A percentile compares a stretch with the other conserved stretches of the same genome.
Conservation (phyloP, 306 rosid species). For the Castanopsis chinensis region DNA sequence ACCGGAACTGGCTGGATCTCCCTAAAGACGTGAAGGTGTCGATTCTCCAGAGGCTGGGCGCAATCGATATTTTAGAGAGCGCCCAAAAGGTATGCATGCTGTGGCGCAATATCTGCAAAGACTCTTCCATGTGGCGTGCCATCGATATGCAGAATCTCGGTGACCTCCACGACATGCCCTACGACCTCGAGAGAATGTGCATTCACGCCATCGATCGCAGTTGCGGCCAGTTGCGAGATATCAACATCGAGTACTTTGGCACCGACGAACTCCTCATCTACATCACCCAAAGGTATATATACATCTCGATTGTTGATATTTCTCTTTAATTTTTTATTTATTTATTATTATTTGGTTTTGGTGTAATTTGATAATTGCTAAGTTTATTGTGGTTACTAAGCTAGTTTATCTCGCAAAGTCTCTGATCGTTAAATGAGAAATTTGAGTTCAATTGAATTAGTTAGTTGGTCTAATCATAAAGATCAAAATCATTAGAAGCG, state of each 20-base stretch:
- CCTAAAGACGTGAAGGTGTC: slow-evolving; percentile 41
- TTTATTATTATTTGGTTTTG: no score
- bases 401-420: no score
- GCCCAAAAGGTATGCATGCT: slow-evolving; percentile 46
- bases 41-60: slow-evolving; percentile 44
- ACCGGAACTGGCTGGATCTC: slow-evolving; percentile 51
- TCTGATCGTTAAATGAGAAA: no score
- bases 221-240: slow-evolving; percentile 37
- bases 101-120: slow-evolving; percentile 57
- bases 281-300: slow-evolving; percentile 36
- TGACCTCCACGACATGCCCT: neutral
- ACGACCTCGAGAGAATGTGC: slow-evolving; percentile 33
- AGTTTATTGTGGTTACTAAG: no score
- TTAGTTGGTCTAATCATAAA: no score
- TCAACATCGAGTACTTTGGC: slow-evolving; percentile 39
- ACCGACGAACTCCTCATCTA: slow-evolving; percentile 41
- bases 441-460: no score
- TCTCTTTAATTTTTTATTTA: no score
- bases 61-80: slow-evolving; percentile 31
- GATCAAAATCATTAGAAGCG: no score
- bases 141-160: slow-evolving; percentile 36
- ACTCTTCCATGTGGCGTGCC: slow-evolving; percentile 50
- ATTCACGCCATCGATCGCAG: slow-evolving; percentile 48
- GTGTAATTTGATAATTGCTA: no score
- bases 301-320: no score